Percentiles rank a stretch among this genome's conserved stretches.
Conservation (phyloP, 495 filamentous ascomycete genomes). For the Hypoxylon fragiforme region DNA sequence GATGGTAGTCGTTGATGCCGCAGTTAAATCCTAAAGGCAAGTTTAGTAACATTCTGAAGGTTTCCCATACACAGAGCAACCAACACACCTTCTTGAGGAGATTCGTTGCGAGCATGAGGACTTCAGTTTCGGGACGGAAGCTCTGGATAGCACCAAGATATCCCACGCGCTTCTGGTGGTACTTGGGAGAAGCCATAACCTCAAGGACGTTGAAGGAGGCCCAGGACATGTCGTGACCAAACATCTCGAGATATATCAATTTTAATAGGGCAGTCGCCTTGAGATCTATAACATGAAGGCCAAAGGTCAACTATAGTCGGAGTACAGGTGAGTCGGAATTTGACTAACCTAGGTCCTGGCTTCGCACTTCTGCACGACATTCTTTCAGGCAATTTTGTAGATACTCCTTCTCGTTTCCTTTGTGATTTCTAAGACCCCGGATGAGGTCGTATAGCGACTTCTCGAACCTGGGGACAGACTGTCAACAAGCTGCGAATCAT, state of each 20-base stretch:
- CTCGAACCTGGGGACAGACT: conserved; percentile 74
- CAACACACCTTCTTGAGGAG: conserved; percentile 82
- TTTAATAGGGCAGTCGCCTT: conserved; percentile 96
- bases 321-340: background rate
- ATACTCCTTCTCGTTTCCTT: conserved; percentile 90
- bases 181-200: conserved; percentile 95
- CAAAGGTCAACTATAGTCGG: conserved; percentile 26
- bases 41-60: conserved; percentile 13
- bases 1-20: conserved; percentile 71
- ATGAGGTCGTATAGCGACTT: conserved; percentile 99
- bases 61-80: background rate
- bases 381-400: conserved; percentile 88
- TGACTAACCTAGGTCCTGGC: conserved; percentile 82
- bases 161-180: conserved; percentile 90
- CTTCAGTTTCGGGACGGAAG: conserved; percentile 93
- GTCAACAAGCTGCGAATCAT: conserved; percentile 1
- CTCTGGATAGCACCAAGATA: conserved; percentile 97
- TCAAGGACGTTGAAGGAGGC: conserved; percentile 97
- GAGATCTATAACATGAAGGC: conserved; percentile 62
- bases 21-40: conserved; percentile 71
- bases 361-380: conserved; percentile 88
- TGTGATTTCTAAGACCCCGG: conserved; percentile 88
- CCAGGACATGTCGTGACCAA: conserved; percentile 99
- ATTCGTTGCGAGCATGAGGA: conserved; percentile 97
- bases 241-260: conserved; percentile 97